Evolutionary conservation across 164 flowering plant species (phyloP), one percentile per base, ranked within the genome.

Genomic region (Chimonanthus praecox): DNA sequence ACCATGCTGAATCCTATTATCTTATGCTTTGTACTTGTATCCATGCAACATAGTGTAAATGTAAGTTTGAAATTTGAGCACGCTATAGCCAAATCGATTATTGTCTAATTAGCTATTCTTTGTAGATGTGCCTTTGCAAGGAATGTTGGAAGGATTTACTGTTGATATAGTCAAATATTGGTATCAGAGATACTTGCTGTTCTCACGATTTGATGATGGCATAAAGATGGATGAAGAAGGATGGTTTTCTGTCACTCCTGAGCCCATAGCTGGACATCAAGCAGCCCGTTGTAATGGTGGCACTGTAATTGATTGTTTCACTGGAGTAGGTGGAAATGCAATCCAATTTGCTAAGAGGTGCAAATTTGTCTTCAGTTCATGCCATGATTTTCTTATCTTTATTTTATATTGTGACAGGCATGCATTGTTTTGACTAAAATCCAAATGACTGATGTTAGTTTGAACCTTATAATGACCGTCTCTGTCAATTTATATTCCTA

Each of bases 171-270:
- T 65, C 68, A 95, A 92, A 82, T 93, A 92, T 71, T 91, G 98
- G 99, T 79, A 80, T 75, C 98, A 95, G 71, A 87, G 96, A 67
- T 90, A 90, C 71, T 68, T 75, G 7, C 83, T 92, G 15, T 93
- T 95, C 79, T 88, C 92, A 43, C 87, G 81, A 82, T 95, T 86
- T 80, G 97, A 93, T 81, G 84, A 88, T 63, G 98, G 99, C 54
- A 84, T 95, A 78, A 85, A 82, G 83, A 88, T 93, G 97, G 99
- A 95, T 74, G 84, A 86, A 83, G 98, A 95, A 87, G 97, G 98
- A 77, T 95, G 97, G 99, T 93, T 89, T 82, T 95, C 99, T 81
- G 97, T 93, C 49, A 95, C 99, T 69, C 97, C 99, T 0, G 98
- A 95, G 77, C 64, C 80, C 64, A 82, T 95, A 69, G 94, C 97